Base-by-base conservation (phyloP, 2,329 filamentous ascomycete species). In the Orbilia brochopaga region DNA sequence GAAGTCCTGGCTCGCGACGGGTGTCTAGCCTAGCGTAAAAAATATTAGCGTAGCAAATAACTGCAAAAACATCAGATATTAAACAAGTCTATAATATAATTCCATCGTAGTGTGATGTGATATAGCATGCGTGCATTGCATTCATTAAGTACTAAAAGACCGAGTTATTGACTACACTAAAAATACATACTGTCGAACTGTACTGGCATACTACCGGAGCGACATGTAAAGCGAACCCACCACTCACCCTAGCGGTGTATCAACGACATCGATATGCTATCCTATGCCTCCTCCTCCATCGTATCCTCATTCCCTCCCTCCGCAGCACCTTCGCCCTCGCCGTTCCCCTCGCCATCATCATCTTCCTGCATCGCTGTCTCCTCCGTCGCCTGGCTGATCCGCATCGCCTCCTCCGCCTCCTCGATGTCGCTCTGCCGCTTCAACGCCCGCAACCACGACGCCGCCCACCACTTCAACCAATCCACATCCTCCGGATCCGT, bases 371-470 rank as follows among this genome's bases (percentile, higher is more conserved):
- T 63, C 46, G 7, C 66, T 2, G 40, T 37, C 13, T 27, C 59
- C 7, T 48, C 53, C 21, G 21, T 21, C 1, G 55, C 56, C 10
- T 40, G 24, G 40, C 60, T 72, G 27, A 72, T 51, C 60, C 67
- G 59, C 67, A 72, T 72, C 19, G 67, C 81, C 17, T 87, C 84
- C 69, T 86, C 84, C 0, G 89, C 85, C 80, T 97, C 92, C 81
- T 97, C 92, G 13, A 97, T 90, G 1, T 90, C 90, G 13, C 86
- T 86, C 80, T 91, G 89, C 48, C 94, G 84, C 76, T 87, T 83
- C 79, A 96, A 97, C 1, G 94, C 91, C 32, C 91, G 85, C 73
- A 91, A 82, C 94, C 94, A 99, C 53, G 92, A 85, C 78, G 86
- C 85, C 0, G 89, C 92, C 94, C 94, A 97, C 56, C 86, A 84